A percentile compares a stretch with the other conserved stretches of the same genome.
Conservation (phyloP, 768 basidiomycete genomes). For the Punctularia strigosozonata region DNA sequence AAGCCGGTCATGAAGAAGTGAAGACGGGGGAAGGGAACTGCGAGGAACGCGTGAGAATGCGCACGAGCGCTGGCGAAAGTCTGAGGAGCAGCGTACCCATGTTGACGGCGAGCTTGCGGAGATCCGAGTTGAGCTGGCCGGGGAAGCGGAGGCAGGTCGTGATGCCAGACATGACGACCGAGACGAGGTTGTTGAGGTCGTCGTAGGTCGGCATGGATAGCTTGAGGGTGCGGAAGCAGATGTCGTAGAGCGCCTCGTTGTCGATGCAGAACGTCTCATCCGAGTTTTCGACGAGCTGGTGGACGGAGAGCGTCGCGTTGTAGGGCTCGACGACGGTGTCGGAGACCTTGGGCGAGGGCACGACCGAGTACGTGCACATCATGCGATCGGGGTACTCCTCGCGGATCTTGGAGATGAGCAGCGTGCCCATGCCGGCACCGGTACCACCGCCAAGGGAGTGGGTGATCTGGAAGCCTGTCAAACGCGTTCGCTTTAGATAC, state of each 20-base stretch:
- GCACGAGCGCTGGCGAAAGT: neutral
- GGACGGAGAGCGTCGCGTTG: conserved; percentile 96
- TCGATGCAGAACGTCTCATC: conserved; percentile 99
- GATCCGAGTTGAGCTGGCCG: conserved; percentile 97
- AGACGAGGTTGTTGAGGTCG: conserved; percentile 96
- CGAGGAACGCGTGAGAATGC: conserved; percentile 4
- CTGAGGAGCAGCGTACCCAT: conserved; percentile 57
- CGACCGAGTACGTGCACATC: conserved; percentile 99
- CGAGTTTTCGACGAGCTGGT: conserved; percentile 98
- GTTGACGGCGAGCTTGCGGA: conserved; percentile 97
- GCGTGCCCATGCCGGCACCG: conserved; percentile 99
- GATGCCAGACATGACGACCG: conserved; percentile 97
- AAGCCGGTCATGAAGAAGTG: conserved; percentile 99
- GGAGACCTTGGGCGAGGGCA: conserved; percentile 93
- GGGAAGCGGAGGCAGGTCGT: conserved; percentile 99
- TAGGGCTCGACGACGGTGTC: conserved; percentile 99
- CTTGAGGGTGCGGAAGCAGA: conserved; percentile 97
- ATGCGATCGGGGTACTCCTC: conserved; percentile 99
- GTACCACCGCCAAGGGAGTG: conserved; percentile 99
- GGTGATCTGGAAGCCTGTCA: conserved; percentile 91
- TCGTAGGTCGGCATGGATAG: conserved; percentile 92
- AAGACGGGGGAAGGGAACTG: conserved; percentile 96
- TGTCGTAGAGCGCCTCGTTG: conserved; percentile 98
- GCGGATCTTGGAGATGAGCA: conserved; percentile 96
- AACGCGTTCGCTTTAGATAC: neutral